A percentile compares a stretch with the other conserved stretches of the same genome.
Conservation (phyloP, 306 rosid species). For the Trifolium fragiferum region DNA sequence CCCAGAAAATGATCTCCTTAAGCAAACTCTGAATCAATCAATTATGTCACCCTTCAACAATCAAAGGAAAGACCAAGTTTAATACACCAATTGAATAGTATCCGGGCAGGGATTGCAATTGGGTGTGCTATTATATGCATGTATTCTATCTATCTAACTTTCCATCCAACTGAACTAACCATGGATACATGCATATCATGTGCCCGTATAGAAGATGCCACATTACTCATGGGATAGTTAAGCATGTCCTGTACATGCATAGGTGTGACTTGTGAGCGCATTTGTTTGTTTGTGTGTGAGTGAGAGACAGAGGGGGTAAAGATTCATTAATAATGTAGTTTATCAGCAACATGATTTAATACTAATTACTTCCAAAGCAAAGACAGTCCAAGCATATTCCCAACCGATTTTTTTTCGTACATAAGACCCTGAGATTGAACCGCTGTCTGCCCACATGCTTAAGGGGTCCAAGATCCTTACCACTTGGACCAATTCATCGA, state of each 20-base stretch:
- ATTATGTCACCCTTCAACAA: slow-evolving; percentile 49
- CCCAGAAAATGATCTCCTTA: slow-evolving; percentile 41
- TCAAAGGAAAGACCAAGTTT: slow-evolving; percentile 19
- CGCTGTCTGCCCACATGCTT: no score
- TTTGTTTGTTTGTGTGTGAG: background rate
- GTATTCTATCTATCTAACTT: slow-evolving; percentile 29
- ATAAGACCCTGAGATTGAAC: no score
- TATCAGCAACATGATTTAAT: slow-evolving; percentile 18
- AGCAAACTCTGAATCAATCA: slow-evolving; percentile 40
- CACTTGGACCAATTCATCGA: background rate
- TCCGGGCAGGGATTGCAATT: slow-evolving; percentile 3
- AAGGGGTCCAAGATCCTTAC: no score
- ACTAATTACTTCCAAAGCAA: slow-evolving; percentile 3
- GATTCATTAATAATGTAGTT: slow-evolving; percentile 3
- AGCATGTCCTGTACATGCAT: background rate
- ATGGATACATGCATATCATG: slow-evolving; percentile 27
- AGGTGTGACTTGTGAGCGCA: background rate
- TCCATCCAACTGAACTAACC: slow-evolving; percentile 23
- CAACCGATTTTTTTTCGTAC: no score
- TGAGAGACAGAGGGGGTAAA: background rate
- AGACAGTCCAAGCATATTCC: background rate
- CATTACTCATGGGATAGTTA: background rate
- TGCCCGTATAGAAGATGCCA: slow-evolving; percentile 4
- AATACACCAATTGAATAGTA: slow-evolving; percentile 29
- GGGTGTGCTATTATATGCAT: slow-evolving; percentile 13